Conservation (phyloP, 2,329 filamentous ascomycete species). For the Amylocarpus encephaloides region DNA sequence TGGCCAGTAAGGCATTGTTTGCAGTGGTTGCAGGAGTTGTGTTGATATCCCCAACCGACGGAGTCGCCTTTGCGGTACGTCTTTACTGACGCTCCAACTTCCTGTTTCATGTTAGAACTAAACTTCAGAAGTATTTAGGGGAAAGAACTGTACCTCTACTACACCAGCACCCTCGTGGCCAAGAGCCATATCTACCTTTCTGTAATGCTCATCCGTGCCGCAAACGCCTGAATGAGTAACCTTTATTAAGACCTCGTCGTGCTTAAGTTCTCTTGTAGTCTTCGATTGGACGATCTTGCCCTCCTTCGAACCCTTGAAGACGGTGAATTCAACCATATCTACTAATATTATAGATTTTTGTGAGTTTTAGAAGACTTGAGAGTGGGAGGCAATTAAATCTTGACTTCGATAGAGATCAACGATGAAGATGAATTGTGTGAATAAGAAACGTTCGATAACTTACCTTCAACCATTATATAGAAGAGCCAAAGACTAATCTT, state of each 20-base stretch:
- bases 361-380: not conserved
- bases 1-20: constrained; percentile 39
- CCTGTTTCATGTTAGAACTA: constrained; percentile 11
- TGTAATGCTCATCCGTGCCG: constrained; percentile 47
- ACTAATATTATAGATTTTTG: constrained; percentile 1
- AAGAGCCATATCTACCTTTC: constrained; percentile 34
- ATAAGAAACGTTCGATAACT: not conserved
- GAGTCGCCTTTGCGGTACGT: constrained; percentile 38
- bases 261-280: constrained; percentile 39
- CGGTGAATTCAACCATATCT: constrained; percentile 43
- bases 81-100: constrained; percentile 37
- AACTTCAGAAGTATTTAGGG: not conserved
- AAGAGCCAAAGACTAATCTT: too few relatives aligned
- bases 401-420: too few relatives aligned
- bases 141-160: constrained; percentile 31
- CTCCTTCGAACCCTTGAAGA: constrained; percentile 56
- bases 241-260: constrained; percentile 53
- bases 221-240: constrained; percentile 63
- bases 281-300: constrained; percentile 47
- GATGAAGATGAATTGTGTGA: not conserved
- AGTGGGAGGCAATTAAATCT: too few relatives aligned
- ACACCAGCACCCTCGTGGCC: constrained; percentile 47
- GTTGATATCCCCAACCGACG: constrained; percentile 42
- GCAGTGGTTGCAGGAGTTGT: constrained; percentile 39
- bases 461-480: too few relatives aligned